Evolutionary conservation across 805 yeast genomes (phyloP), one percentile per base, ranked within the genome.

Genomic region (Gaillardinia entomophila): DNA sequence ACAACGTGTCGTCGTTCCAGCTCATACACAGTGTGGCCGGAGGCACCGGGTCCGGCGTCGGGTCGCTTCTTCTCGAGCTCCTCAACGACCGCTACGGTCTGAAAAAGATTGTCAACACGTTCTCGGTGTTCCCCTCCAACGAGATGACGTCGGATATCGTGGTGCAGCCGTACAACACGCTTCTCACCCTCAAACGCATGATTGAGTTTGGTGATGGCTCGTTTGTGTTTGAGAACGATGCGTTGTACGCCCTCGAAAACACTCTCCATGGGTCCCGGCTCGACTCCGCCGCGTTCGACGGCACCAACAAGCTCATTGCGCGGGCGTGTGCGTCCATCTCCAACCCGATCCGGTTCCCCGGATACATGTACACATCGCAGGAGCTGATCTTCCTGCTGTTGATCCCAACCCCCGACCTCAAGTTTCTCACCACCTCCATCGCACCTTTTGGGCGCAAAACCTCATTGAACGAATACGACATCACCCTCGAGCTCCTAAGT

Each of bases 11-110:
- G 42, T 95, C 94, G 4, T 92, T 92, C 55, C 95, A 88, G 64
- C 61, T 92, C 42, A 57, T 89, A 32, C 98, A 92, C 58, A 83
- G 96, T 3, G 95, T 92, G 4, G 97, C 97, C 0, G 99, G 99
- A 24, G 99, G 99, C 25, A 92, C 98, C 0, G 99, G 99, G 0
- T 84, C 96, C 0, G 98, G 99, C 3, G 75, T 88, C 24, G 98
- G 98, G 1, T 84, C 95, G 0, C 73, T 74, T 35, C 45, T 92
- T 27, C 58, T 92, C 24, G 97, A 92, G 53, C 65, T 77, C 12
- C 56, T 94, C 35, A 75, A 77, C 35, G 98, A 92, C 53, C 64
- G 87, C 34, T 90, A 78, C 53, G 70, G 69, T 4, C 77, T 82
- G 32, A 89, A 89, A 55, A 90, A 88, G 49, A 59, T 92, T 31